phyloP scores from a whole-genome alignment of 108 stramenopile species.

The Mayamaea pseudoterrestris region DNA sequence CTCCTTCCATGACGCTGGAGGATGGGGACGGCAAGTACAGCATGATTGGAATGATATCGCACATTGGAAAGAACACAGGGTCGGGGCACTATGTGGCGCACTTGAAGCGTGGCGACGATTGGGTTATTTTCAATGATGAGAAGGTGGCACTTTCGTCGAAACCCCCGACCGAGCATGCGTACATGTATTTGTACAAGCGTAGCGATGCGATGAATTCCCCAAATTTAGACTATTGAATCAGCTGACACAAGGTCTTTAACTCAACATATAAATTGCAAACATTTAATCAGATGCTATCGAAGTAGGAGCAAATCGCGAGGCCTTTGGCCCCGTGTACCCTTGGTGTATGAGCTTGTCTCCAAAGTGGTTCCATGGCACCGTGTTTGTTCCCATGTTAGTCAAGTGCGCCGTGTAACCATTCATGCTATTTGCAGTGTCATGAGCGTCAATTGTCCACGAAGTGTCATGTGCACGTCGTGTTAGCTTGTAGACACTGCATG shows the following conservation, averaged over 20 bases:
- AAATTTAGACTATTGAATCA: conserved; percentile 7
- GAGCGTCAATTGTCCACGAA: conserved; percentile 30
- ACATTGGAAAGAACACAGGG: conserved; percentile 95
- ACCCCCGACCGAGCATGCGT: conserved; percentile 83
- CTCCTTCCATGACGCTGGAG: conserved; percentile 31
- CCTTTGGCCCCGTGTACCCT: conserved; percentile 43
- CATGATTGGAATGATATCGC: conserved; percentile 88
- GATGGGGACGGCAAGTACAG: conserved; percentile 85
- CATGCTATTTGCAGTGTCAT: conserved; percentile 17
- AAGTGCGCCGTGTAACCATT: conserved; percentile 46
- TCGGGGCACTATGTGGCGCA: conserved; percentile 99
- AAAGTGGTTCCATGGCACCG: conserved; percentile 49
- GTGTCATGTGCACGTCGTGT: conserved; percentile 16
- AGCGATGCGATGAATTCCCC: conserved; percentile 31
- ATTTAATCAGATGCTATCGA: too few species aligned
- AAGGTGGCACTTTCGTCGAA: conserved; percentile 85
- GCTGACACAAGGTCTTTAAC: too few species aligned
- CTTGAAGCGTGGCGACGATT: conserved; percentile 78
- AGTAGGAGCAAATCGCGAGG: conserved; percentile 23
- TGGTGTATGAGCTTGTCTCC: conserved; percentile 16
- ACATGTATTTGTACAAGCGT: conserved; percentile 83
- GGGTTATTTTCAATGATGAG: conserved; percentile 98
- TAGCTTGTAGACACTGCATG: conserved; percentile 35
- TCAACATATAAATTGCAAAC: too few species aligned
- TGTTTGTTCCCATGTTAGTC: conserved; percentile 26